These are phyloP conservation scores for Paulownia fortunei DNA, from an alignment of 257 asterid species.

Conservation along the genomic window DNA sequence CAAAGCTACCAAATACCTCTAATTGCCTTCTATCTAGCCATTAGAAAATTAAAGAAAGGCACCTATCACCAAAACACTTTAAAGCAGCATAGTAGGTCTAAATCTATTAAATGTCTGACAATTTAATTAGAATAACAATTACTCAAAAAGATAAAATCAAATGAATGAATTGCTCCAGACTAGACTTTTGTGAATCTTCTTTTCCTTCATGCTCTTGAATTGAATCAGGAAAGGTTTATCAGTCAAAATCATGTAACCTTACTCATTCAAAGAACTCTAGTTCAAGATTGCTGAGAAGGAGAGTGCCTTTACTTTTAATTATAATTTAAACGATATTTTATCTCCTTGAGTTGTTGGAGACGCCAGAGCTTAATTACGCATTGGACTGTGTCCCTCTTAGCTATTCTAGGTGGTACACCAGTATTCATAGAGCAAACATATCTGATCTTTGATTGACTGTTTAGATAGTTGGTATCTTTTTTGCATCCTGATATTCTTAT, in stretches of 20 bases:
- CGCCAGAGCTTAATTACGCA: background rate
- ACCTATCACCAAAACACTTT: no score
- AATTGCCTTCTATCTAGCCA: background rate
- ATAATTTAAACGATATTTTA: background rate
- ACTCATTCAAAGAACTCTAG: background rate
- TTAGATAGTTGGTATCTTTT: slow-evolving; percentile 15
- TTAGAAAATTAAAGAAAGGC: no score
- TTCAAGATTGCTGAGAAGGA: background rate
- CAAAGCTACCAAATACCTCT: background rate
- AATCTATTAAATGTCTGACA: background rate
- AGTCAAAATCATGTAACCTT: background rate
- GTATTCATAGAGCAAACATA: slow-evolving; percentile 2
- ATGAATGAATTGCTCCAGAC: background rate
- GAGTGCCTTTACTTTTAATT: background rate
- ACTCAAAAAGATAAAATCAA: background rate
- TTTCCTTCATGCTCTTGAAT: background rate
- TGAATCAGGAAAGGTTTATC: background rate
- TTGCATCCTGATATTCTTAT: slow-evolving; percentile 1
- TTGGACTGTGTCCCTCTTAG: slow-evolving; percentile 1
- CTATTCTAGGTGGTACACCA: slow-evolving; percentile 7
- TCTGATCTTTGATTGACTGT: slow-evolving; percentile 9
- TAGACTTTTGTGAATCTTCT: background rate
- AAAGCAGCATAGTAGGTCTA: background rate
- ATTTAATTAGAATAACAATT: background rate
- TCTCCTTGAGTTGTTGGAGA: slow-evolving; percentile 10